Percentiles rank a stretch among this genome's conserved stretches.
Conservation (phyloP, 495 filamentous ascomycete species). For the Hypoxylon crocopeplum region DNA sequence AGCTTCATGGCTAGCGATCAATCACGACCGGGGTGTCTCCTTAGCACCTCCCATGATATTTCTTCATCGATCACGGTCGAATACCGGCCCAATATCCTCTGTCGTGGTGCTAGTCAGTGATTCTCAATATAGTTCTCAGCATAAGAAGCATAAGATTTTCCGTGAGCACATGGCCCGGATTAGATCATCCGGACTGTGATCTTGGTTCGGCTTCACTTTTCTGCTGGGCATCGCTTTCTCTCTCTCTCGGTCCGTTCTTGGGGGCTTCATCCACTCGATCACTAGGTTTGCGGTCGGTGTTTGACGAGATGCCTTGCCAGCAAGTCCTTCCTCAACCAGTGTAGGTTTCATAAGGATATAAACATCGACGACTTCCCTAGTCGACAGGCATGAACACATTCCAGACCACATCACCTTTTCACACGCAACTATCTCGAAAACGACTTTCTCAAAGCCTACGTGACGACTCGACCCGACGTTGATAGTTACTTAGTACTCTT, state of each 20-base stretch:
- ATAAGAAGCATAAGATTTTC: constrained; percentile 17
- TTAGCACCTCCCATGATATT: constrained; percentile 17
- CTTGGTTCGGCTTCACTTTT: constrained; percentile 1
- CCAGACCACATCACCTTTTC: constrained; percentile 1
- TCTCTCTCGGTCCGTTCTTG: constrained; percentile 8
- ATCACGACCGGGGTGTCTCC: constrained; percentile 13
- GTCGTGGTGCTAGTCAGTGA: constrained; percentile 2
- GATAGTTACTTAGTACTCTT: too few species aligned
- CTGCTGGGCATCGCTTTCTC: background rate
- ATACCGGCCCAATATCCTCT: constrained; percentile 10
- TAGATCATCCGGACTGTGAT: constrained; percentile 7
- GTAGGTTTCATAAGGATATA: constrained; percentile 17
- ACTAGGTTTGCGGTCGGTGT: background rate
- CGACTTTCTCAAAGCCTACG: background rate
- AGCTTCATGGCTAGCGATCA: constrained; percentile 13
- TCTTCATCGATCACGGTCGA: constrained; percentile 6
- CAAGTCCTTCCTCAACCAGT: background rate
- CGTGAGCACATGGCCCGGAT: constrained; percentile 11
- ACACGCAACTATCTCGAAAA: background rate
- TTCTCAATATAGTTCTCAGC: constrained; percentile 17
- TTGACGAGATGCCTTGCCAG: background rate
- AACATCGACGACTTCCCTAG: constrained; percentile 9
- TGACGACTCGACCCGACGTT: background rate
- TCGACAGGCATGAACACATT: background rate
- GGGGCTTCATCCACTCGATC: constrained; percentile 5